Evolutionary conservation across 1,284 basidiomycete genomes (phyloP).

Genomic region (Rhodotorula sp.): DNA sequence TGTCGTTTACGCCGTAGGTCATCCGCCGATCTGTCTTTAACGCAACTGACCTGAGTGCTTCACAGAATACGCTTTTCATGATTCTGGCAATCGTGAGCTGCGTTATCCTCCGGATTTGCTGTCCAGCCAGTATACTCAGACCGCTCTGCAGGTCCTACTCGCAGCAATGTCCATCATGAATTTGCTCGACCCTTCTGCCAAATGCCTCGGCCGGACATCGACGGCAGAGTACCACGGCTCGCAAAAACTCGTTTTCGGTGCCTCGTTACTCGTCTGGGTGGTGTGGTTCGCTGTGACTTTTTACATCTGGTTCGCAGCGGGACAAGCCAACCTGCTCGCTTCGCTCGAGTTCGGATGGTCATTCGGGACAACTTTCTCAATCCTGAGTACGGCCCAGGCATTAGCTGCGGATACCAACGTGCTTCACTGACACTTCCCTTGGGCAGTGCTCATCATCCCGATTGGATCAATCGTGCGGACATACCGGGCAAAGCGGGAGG

Average conservation of each 20-base stretch:
- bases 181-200: background rate
- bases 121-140: background rate
- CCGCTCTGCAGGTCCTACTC: background rate
- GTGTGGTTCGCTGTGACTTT: slow-evolving; percentile 17
- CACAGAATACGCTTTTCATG: background rate
- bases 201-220: slow-evolving; percentile 2
- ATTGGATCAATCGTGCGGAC: slow-evolving; percentile 3
- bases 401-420: background rate
- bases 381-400: background rate
- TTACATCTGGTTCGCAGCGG: slow-evolving; percentile 13
- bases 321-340: slow-evolving; percentile 12
- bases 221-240: slow-evolving; percentile 8
- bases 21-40: background rate
- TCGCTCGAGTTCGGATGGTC: slow-evolving; percentile 26
- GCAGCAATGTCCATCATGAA: background rate
- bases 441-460: slow-evolving; percentile 13
- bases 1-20: slow-evolving; percentile 1
- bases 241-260: slow-evolving; percentile 21
- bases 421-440: no score
- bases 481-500: background rate
- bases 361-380: slow-evolving; percentile 19
- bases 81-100: background rate
- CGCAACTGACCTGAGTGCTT: background rate
- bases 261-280: slow-evolving; percentile 20
- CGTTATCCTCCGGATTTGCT: no score